A percentile compares a stretch with the other conserved stretches of the same genome.
phyloP scores from a whole-genome alignment of 2,329 filamentous ascomycete species.

The Pseudonectria buxi region DNA sequence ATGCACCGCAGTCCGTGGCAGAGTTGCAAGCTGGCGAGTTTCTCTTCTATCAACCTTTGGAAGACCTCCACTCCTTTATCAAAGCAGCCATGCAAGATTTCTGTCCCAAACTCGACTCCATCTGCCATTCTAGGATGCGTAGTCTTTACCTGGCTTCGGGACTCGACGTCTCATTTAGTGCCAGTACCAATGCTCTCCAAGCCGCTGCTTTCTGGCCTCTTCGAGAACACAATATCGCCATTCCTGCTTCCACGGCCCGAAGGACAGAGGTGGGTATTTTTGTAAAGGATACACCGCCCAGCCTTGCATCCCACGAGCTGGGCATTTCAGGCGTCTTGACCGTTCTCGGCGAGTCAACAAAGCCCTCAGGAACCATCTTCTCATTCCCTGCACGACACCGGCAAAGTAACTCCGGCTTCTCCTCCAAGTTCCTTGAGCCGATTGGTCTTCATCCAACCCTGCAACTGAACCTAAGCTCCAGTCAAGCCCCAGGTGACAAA shows the following conservation, averaged over 20 bases:
- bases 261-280: constrained; percentile 79
- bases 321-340: constrained; percentile 72
- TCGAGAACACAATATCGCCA: constrained; percentile 32
- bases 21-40: constrained; percentile 22
- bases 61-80: constrained; percentile 48
- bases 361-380: constrained; percentile 71
- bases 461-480: constrained; percentile 55
- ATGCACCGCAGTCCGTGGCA: too few relatives aligned
- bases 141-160: constrained; percentile 47
- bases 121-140: constrained; percentile 44
- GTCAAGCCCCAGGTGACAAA: constrained; percentile 38
- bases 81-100: constrained; percentile 44
- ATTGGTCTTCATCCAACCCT: constrained; percentile 80
- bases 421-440: constrained; percentile 58
- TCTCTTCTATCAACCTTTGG: constrained; percentile 65
- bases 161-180: constrained; percentile 72
- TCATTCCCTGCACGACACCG: constrained; percentile 74
- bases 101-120: constrained; percentile 39
- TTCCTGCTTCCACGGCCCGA: constrained; percentile 36
- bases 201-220: constrained; percentile 59
- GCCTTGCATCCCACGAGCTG: constrained; percentile 63
- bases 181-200: constrained; percentile 57
- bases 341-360: constrained; percentile 67
- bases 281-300: constrained; percentile 52
- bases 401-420: constrained; percentile 52